Conservation (phyloP, 305 asterid species). For the Plantago coronopus region DNA sequence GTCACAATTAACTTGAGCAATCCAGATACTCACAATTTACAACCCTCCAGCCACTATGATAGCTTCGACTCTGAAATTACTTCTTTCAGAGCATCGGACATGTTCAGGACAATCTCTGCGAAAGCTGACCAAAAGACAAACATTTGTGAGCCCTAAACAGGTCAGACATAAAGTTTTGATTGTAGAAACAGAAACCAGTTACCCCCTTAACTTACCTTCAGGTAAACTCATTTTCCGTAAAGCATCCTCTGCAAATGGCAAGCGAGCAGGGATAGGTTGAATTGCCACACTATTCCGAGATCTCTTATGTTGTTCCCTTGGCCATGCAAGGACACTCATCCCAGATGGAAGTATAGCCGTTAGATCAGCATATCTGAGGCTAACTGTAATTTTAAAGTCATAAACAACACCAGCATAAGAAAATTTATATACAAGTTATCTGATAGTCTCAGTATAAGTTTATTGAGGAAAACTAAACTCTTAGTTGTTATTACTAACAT, state of each 20-base stretch:
- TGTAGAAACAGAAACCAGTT: background rate
- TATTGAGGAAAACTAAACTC: too few relatives aligned
- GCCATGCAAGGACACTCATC: slow-evolving; percentile 87
- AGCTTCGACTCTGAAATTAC: slow-evolving; percentile 26
- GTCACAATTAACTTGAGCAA: background rate
- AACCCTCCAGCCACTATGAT: background rate
- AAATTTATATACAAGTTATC: background rate
- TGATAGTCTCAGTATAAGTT: too few relatives aligned
- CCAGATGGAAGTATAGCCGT: slow-evolving; percentile 68
- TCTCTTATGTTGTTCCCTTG: slow-evolving; percentile 43
- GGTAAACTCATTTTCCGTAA: slow-evolving; percentile 79
- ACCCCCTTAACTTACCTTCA: slow-evolving; percentile 48
- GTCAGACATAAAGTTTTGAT: background rate
- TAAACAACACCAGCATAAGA: slow-evolving; percentile 17
- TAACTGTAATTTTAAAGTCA: slow-evolving; percentile 75
- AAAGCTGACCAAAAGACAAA: slow-evolving; percentile 48
- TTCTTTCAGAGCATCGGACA: slow-evolving; percentile 63
- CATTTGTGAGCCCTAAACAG: background rate
- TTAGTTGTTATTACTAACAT: background rate
- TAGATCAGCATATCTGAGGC: slow-evolving; percentile 77
- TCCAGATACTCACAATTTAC: slow-evolving; percentile 3
- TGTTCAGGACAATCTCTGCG: slow-evolving; percentile 77
- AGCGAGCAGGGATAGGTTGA: slow-evolving; percentile 53
- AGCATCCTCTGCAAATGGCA: slow-evolving; percentile 75
- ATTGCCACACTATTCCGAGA: slow-evolving; percentile 34